A percentile compares a stretch with the other conserved stretches of the same genome.
Conservation (phyloP, 179 eudicot genomes). For the Nepenthes alata region DNA sequence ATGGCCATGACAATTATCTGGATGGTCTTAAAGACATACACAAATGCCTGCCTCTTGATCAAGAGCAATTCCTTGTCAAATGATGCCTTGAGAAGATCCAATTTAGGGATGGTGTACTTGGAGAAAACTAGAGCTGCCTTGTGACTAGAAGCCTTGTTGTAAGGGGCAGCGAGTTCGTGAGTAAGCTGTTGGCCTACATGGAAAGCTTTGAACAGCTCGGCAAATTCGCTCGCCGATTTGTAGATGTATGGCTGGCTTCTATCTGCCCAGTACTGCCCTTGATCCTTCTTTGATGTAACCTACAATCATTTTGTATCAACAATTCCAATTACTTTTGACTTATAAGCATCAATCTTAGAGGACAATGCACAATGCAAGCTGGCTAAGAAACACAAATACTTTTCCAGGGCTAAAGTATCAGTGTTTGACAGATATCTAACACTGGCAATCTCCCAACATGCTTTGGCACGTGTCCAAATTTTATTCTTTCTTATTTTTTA, state of each 20-base stretch:
- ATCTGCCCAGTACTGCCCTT: slow-evolving; percentile 83
- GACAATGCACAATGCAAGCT: too few species aligned
- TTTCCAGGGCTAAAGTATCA: too few species aligned
- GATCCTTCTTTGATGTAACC: slow-evolving; percentile 92
- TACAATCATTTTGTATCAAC: slow-evolving; percentile 5
- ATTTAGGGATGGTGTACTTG: slow-evolving; percentile 44
- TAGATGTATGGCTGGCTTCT: slow-evolving; percentile 40
- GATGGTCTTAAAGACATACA: slow-evolving; percentile 68
- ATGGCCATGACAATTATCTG: slow-evolving; percentile 68
- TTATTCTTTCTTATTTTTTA: too few species aligned
- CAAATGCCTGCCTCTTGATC: slow-evolving; percentile 66
- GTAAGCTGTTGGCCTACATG: slow-evolving; percentile 62
- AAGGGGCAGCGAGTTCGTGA: slow-evolving; percentile 65
- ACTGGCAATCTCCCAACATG: too few species aligned
- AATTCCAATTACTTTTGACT: too few species aligned
- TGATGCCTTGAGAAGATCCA: slow-evolving; percentile 61
- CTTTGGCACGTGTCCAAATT: too few species aligned
- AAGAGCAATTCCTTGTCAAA: slow-evolving; percentile 73
- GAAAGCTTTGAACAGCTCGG: slow-evolving; percentile 44
- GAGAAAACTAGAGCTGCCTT: slow-evolving; percentile 49
- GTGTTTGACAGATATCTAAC: too few species aligned
- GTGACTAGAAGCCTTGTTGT: slow-evolving; percentile 44
- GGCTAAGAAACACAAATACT: too few species aligned
- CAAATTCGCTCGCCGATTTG: slow-evolving; percentile 56
- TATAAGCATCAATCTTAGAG: too few species aligned